Percentiles rank a stretch among this genome's conserved stretches.
These are phyloP conservation scores for Digitaria exilis DNA, from an alignment of 202 grass and related monocot species.

Conservation along the genomic window DNA sequence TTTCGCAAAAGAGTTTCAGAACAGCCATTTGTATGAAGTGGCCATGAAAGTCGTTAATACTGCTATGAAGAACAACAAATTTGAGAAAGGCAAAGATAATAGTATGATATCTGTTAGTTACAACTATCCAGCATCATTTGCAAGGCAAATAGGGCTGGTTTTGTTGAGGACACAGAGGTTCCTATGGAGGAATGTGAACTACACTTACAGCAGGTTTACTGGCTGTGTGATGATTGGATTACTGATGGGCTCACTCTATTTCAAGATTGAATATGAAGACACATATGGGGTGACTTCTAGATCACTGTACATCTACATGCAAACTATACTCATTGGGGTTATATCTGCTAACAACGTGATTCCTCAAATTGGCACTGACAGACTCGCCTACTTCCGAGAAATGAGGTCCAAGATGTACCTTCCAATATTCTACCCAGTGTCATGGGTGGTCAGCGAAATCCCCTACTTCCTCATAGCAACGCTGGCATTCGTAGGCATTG, in stretches of 20 bases:
- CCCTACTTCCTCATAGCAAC: conserved; percentile 40
- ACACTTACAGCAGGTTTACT: conserved; percentile 37
- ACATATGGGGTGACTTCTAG: conserved; percentile 38
- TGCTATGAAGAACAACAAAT: background rate
- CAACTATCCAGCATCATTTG: conserved; percentile 8
- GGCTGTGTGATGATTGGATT: conserved; percentile 34
- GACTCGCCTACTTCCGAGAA: conserved; percentile 30
- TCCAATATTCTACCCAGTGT: conserved; percentile 27
- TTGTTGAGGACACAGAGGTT: conserved; percentile 42
- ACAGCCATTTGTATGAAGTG: conserved; percentile 12
- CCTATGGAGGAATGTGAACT: conserved; percentile 44
- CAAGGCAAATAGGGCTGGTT: conserved; percentile 15
- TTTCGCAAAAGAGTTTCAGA: conserved; percentile 23
- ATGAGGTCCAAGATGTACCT: conserved; percentile 40
- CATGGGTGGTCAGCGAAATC: conserved; percentile 39
- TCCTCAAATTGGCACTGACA: conserved; percentile 34
- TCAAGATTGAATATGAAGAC: conserved; percentile 33
- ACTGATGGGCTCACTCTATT: conserved; percentile 40
- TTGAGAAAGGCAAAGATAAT: background rate
- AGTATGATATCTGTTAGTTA: background rate
- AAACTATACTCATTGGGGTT: conserved; percentile 43
- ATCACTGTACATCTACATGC: conserved; percentile 42
- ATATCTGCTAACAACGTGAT: conserved; percentile 44
- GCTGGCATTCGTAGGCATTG: conserved; percentile 32
- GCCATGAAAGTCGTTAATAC: background rate